Evolutionary conservation across 2,329 filamentous ascomycete species (phyloP).

Genomic region (Fusarium liriodendri): DNA sequence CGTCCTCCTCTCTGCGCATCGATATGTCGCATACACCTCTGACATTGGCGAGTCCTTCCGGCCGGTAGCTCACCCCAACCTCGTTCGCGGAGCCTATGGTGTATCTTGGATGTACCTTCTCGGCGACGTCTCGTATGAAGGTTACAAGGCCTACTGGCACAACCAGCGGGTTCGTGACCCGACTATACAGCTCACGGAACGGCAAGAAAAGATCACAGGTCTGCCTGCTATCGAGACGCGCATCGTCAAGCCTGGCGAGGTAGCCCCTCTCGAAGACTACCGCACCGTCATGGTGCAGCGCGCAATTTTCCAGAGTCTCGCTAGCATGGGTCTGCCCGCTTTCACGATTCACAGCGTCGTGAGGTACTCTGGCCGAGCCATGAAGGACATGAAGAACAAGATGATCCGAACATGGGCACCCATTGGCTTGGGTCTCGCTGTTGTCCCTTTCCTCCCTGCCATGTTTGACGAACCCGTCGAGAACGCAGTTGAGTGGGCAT

Average conservation of each 20-base stretch:
- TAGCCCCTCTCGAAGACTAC: slow-evolving; percentile 87
- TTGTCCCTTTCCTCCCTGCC: slow-evolving; percentile 85
- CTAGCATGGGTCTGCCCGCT: slow-evolving; percentile 93
- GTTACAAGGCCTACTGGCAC: slow-evolving; percentile 92
- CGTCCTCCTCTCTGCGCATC: slow-evolving; percentile 88
- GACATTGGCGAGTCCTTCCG: slow-evolving; percentile 98
- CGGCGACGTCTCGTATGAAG: slow-evolving; percentile 91
- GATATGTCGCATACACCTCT: slow-evolving; percentile 96
- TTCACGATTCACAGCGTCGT: slow-evolving; percentile 96
- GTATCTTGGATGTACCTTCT: slow-evolving; percentile 93
- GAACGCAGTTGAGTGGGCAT: slow-evolving; percentile 88
- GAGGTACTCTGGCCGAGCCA: slow-evolving; percentile 84
- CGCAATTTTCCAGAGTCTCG: slow-evolving; percentile 88
- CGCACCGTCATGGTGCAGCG: slow-evolving; percentile 91
- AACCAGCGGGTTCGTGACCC: slow-evolving; percentile 84
- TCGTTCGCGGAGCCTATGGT: slow-evolving; percentile 86
- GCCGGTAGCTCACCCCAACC: slow-evolving; percentile 86
- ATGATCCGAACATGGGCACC: slow-evolving; percentile 86
- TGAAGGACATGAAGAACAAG: slow-evolving; percentile 84
- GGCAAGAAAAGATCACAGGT: slow-evolving; percentile 61
- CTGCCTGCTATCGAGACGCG: slow-evolving; percentile 50
- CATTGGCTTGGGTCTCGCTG: slow-evolving; percentile 82
- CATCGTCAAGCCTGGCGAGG: slow-evolving; percentile 52
- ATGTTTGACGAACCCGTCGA: slow-evolving; percentile 95
- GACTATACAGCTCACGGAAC: slow-evolving; percentile 64